Evolutionary conservation across 1,139 yeast species (phyloP).

Genomic region (Nakaseomyces bracarensis): DNA sequence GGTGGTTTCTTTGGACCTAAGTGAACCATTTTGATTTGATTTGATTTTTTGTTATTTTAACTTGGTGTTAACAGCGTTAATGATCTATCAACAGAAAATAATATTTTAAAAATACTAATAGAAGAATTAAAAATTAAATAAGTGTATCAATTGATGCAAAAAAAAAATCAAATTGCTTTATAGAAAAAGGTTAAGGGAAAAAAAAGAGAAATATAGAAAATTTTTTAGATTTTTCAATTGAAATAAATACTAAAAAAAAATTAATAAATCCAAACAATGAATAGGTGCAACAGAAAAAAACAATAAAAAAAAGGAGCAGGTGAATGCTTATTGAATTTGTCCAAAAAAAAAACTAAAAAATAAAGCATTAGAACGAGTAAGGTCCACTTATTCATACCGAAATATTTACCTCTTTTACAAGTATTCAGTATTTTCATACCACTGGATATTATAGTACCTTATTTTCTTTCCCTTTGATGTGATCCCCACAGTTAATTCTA

Average conservation of each 20-base stretch:
- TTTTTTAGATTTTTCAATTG: background rate
- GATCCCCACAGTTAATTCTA: background rate
- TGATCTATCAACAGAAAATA: background rate
- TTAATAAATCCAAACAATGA: background rate
- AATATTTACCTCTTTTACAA: too few relatives aligned
- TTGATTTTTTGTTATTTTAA: background rate
- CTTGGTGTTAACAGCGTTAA: background rate
- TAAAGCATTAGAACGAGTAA: too few relatives aligned
- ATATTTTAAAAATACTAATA: too few relatives aligned
- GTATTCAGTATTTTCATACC: too few relatives aligned
- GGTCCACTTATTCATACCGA: too few relatives aligned
- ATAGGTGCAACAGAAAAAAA: background rate
- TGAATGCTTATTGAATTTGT: too few relatives aligned
- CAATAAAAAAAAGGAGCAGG: background rate
- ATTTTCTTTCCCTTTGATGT: background rate
- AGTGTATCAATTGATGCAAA: background rate
- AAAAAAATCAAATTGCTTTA: too few relatives aligned
- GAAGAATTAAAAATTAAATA: background rate
- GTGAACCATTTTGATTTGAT: slow-evolving; percentile 52
- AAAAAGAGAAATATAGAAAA: background rate
- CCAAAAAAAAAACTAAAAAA: too few relatives aligned
- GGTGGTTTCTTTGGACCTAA: slow-evolving; percentile 81
- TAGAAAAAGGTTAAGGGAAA: too few relatives aligned
- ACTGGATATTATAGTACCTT: too few relatives aligned
- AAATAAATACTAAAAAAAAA: background rate